A percentile compares a stretch with the other conserved stretches of the same genome.
These are phyloP conservation scores for Nidula niveotomentosa DNA, from an alignment of 1,284 basidiomycete genomes.

Conservation along the genomic window DNA sequence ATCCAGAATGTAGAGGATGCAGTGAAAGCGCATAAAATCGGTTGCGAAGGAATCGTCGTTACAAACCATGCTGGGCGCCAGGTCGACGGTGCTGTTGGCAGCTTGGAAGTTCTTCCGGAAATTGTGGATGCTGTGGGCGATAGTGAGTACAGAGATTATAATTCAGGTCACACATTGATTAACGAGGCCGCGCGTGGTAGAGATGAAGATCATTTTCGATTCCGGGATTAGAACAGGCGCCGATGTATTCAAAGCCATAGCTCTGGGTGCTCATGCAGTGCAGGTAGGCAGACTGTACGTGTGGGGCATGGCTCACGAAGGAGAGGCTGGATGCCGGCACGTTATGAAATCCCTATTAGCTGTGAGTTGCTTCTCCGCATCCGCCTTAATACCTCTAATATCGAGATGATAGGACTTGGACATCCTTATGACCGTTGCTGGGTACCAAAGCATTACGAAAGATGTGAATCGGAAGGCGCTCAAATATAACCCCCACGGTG, in stretches of 20 bases:
- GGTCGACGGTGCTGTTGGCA: conserved; percentile 57
- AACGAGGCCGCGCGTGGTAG: conserved; percentile 18
- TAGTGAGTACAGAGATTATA: conserved; percentile 25
- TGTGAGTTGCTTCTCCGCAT: conserved; percentile 17
- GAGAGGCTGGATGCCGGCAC: conserved; percentile 47
- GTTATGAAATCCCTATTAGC: conserved; percentile 62
- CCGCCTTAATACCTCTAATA: neutral
- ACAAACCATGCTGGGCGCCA: conserved; percentile 64
- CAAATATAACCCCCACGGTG: conserved; percentile 23
- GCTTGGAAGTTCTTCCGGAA: conserved; percentile 52
- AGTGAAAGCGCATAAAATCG: conserved; percentile 44
- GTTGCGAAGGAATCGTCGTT: conserved; percentile 60
- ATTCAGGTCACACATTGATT: neutral
- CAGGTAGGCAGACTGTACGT: conserved; percentile 46
- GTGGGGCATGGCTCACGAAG: conserved; percentile 52
- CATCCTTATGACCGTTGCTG: conserved; percentile 51
- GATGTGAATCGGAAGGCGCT: neutral
- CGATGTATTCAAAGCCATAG: conserved; percentile 60
- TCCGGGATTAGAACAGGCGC: conserved; percentile 55
- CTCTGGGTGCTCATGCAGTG: conserved; percentile 46
- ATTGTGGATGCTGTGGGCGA: conserved; percentile 51
- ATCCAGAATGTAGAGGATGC: conserved; percentile 54
- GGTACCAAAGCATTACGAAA: conserved; percentile 34
- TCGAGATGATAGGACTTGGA: conserved; percentile 46
- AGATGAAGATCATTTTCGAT: conserved; percentile 62